phyloP scores from a whole-genome alignment of 305 asterid species.

The Euphrasia arctica region DNA sequence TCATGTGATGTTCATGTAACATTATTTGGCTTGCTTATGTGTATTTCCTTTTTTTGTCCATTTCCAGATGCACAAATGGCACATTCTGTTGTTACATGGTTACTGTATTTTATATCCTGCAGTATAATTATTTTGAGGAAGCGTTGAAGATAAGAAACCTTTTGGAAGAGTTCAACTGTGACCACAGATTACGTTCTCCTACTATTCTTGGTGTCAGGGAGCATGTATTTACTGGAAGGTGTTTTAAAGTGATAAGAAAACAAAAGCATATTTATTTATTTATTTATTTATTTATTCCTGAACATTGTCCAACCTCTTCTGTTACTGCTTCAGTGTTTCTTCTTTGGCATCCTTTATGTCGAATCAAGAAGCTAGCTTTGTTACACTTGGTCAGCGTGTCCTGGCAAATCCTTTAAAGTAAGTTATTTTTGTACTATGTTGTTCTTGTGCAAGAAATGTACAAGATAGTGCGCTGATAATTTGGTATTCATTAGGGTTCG shows the following conservation, averaged over 20 bases:
- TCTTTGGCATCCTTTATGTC: slow-evolving; percentile 97
- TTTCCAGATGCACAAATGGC: slow-evolving; percentile 14
- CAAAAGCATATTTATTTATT: neutral
- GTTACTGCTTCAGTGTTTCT: slow-evolving; percentile 73
- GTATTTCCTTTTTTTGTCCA: slow-evolving; percentile 13
- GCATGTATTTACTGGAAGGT: slow-evolving; percentile 99
- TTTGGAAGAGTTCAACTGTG: slow-evolving; percentile 74
- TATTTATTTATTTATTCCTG: slow-evolving; percentile 19
- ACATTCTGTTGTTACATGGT: slow-evolving; percentile 6
- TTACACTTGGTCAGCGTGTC: slow-evolving; percentile 98
- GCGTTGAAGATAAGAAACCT: slow-evolving; percentile 98
- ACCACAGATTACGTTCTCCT: slow-evolving; percentile 84
- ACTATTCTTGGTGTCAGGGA: slow-evolving; percentile 98
- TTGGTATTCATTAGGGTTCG: slow-evolving; percentile 69
- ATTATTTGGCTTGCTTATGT: slow-evolving; percentile 21
- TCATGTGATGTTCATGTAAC: slow-evolving; percentile 4
- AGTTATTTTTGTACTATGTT: slow-evolving; percentile 37
- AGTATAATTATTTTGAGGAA: slow-evolving; percentile 98
- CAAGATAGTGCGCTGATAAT: slow-evolving; percentile 22
- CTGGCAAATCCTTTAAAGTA: slow-evolving; percentile 90
- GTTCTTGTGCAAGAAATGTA: slow-evolving; percentile 20
- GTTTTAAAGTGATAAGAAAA: slow-evolving; percentile 22
- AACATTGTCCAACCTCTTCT: slow-evolving; percentile 27
- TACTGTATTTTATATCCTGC: slow-evolving; percentile 23
- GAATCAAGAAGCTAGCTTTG: slow-evolving; percentile 94